Evolutionary conservation across 2,329 filamentous ascomycete genomes (phyloP), one percentile per base, ranked within the genome.

Genomic region (Trichoderma guizhouense): DNA sequence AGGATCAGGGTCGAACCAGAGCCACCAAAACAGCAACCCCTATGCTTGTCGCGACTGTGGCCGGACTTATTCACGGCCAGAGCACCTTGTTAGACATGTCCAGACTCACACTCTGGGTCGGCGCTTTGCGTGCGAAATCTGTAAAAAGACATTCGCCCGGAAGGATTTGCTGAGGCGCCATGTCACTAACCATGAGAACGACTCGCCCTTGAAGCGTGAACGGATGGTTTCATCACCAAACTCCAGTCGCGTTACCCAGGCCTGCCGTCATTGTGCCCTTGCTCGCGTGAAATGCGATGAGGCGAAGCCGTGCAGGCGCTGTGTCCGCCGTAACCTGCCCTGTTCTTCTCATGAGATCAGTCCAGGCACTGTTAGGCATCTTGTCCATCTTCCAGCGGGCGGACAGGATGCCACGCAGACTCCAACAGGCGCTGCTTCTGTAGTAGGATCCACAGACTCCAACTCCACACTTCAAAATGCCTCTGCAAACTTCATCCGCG

Each of bases 211-310:
- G 74, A 86, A 84, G 75, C 80, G 85, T 39, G 82, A 86, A 43
- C 82, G 85, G 14, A 83, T 83, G 65, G 82, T 82, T 57, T 78
- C 84, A 1, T 84, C 84, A 1, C 83, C 84, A 3, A 83, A 81
- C 18, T 81, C 84, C 2, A 83, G 84, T 24, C 84, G 86, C 14
- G 86, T 88, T 12, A 85, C 83, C 11, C 85, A 87, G 74, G 86
- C 86, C 15, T 88, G 86, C 74, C 82, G 83, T 28, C 79, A 84
- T 11, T 88, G 86, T 73, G 86, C 86, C 4, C 77, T 82, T 21
- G 86, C 86, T 12, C 81, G 86, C 24, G 85, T 88, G 58, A 88
- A 88, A 74, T 88, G 86, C 73, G 86, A 87, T 73, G 86, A 88
- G 71, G 76, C 80, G 26, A 88, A 88, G 77, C 86, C 86, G 36